Evolutionary conservation across 1,284 basidiomycete genomes (phyloP).

Genomic region (Trametes hirsuta): DNA sequence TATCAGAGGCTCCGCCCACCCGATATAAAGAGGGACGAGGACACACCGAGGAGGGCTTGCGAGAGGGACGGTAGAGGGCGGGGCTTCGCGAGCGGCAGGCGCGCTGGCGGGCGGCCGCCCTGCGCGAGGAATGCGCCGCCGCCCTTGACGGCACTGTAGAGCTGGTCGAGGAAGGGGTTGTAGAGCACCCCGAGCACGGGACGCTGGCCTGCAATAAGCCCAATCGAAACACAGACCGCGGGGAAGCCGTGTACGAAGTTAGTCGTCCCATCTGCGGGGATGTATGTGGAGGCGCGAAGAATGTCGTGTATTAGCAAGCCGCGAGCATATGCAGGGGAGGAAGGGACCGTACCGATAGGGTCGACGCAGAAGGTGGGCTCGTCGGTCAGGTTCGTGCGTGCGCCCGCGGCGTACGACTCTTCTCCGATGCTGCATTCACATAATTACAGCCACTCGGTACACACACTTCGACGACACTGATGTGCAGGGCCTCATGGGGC

Average conservation of each 20-base stretch:
- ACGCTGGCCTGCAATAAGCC: conserved; percentile 79
- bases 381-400: conserved; percentile 74
- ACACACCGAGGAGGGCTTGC: conserved; percentile 75
- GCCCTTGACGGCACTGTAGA: conserved; percentile 82
- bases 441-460: neutral
- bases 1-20: neutral
- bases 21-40: neutral
- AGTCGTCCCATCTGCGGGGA: conserved; percentile 82
- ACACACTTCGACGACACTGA: too few species aligned
- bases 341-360: conserved; percentile 63
- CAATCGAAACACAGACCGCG: conserved; percentile 89
- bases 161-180: conserved; percentile 89
- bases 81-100: conserved; percentile 70
- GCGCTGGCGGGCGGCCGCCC: conserved; percentile 57
- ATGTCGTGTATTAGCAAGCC: too few species aligned
- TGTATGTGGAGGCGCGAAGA: neutral
- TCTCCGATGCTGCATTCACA: conserved; percentile 81
- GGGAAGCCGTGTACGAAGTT: conserved; percentile 95
- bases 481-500: neutral
- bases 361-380: conserved; percentile 93
- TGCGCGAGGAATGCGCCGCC: conserved; percentile 79
- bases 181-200: conserved; percentile 91
- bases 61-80: conserved; percentile 76
- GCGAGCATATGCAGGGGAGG: conserved; percentile 15
- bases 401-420: conserved; percentile 80